A percentile compares a stretch with the other conserved stretches of the same genome.
These are phyloP conservation scores for Carex pumila DNA, from an alignment of 176 grass and related monocot genomes.

Conservation along the genomic window DNA sequence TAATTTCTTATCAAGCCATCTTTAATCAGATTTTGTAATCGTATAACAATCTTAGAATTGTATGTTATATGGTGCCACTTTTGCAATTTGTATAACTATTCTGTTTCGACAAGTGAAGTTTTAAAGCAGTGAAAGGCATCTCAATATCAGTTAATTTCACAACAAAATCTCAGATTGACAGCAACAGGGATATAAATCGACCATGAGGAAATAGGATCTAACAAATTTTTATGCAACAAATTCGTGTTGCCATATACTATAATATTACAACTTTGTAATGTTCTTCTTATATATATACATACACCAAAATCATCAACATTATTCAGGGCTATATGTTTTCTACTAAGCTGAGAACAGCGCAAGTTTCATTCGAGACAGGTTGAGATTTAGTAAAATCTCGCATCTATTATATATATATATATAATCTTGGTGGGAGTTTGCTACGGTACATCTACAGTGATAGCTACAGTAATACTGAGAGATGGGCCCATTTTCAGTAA, in stretches of 20 bases:
- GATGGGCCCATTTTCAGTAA: no score
- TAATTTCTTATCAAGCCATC: neutral
- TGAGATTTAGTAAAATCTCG: no score
- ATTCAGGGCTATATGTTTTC: no score
- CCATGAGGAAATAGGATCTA: neutral
- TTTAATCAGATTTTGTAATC: constrained; percentile 1
- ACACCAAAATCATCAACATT: no score
- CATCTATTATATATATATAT: no score
- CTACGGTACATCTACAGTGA: no score
- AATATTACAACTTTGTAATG: neutral
- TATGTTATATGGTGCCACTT: neutral
- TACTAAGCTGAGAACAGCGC: no score
- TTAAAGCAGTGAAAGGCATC: neutral
- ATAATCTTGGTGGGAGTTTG: no score
- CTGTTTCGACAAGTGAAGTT: neutral
- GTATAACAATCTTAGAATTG: neutral
- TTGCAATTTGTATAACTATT: neutral
- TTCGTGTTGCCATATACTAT: neutral
- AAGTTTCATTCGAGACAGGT: no score
- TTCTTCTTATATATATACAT: no score
- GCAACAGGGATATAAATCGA: neutral
- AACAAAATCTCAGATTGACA: neutral
- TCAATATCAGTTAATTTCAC: neutral
- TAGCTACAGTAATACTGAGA: no score
- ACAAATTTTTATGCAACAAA: neutral